These are phyloP conservation scores for Gnaphalium uliginosum DNA, from an alignment of 129 eudicot species.

Conservation along the genomic window DNA sequence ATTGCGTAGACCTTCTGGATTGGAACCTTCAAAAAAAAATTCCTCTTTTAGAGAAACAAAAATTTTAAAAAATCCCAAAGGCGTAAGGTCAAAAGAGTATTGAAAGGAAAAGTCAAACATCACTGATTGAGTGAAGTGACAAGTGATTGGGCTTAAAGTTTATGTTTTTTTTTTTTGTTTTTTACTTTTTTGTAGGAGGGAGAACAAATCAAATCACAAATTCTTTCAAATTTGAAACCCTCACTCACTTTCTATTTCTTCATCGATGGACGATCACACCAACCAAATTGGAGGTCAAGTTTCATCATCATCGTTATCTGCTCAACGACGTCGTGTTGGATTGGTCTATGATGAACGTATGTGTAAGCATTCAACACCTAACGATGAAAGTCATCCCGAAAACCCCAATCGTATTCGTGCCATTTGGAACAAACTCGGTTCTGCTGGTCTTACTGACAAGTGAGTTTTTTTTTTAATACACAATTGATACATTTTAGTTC, in stretches of 20 bases:
- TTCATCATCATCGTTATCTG: not conserved
- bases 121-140: no score
- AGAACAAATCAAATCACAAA: not conserved
- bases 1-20: no score
- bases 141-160: no score
- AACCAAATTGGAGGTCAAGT: slow-evolving; percentile 17
- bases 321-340: slow-evolving; percentile 66
- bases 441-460: slow-evolving; percentile 65
- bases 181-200: slow-evolving; percentile 5
- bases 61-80: no score
- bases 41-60: no score
- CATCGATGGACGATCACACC: slow-evolving; percentile 5
- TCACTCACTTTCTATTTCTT: not conserved
- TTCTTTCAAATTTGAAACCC: slow-evolving; percentile 34
- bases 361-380: slow-evolving; percentile 66
- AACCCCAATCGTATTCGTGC: slow-evolving; percentile 76
- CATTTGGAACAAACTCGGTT: slow-evolving; percentile 63
- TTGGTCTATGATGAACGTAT: slow-evolving; percentile 77
- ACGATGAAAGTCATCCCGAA: slow-evolving; percentile 63
- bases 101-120: slow-evolving; percentile 12
- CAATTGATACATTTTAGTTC: not conserved
- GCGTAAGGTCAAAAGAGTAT: not conserved
- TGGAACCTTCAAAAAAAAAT: no score
- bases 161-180: no score
- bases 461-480: not conserved